Evolutionary conservation across 345 rosid species (phyloP).

Genomic region (Reutealis trisperma): DNA sequence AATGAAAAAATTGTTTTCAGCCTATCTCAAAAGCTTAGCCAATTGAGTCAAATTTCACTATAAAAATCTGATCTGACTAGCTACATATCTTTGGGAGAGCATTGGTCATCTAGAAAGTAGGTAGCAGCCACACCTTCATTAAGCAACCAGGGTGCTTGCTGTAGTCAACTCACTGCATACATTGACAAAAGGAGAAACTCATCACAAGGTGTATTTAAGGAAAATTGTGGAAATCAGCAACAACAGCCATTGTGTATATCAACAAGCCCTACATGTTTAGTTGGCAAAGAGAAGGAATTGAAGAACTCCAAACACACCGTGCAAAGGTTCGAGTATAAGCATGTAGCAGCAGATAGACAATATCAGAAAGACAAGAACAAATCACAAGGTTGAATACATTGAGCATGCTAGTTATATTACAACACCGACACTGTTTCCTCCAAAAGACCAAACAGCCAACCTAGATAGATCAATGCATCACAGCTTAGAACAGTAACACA

Average conservation of each 20-base stretch:
- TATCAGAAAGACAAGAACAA: too few species aligned
- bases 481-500: too few species aligned
- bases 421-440: too few species aligned
- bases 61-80: background rate
- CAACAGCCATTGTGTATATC: too few species aligned
- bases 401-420: too few species aligned
- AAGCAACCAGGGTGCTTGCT: conserved; percentile 16
- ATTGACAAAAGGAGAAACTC: background rate
- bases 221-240: background rate
- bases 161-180: conserved; percentile 9
- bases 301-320: background rate
- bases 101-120: background rate
- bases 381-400: too few species aligned
- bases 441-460: too few species aligned
- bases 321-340: too few species aligned
- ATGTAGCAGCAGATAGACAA: background rate
- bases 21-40: background rate
- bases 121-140: background rate
- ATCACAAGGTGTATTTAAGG: background rate
- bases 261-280: too few species aligned
- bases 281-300: background rate
- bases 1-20: conserved; percentile 3
- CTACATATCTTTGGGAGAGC: background rate
- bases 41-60: background rate
- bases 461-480: too few species aligned